A percentile compares a stretch with the other conserved stretches of the same genome.
Evolutionary conservation across 2,329 filamentous ascomycete species (phyloP).

Genomic region (Bipolaris oryzae): DNA sequence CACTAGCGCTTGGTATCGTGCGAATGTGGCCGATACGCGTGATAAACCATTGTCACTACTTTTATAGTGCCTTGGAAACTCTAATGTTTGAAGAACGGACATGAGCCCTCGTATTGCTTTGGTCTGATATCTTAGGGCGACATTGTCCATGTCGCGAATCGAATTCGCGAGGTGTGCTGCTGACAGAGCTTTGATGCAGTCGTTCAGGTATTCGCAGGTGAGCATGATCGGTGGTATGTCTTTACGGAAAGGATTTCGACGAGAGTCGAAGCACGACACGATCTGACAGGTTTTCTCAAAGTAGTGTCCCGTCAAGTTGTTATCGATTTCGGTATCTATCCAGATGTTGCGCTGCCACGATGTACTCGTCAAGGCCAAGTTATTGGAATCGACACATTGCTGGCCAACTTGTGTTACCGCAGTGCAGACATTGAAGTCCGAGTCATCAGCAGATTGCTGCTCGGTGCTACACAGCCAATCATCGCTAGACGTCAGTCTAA

Average conservation of each 20-base stretch:
- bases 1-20: neutral
- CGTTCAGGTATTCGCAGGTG: neutral
- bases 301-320: neutral
- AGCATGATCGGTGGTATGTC: neutral
- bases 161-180: neutral
- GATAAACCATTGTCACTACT: neutral
- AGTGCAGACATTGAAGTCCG: neutral
- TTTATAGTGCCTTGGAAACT: neutral
- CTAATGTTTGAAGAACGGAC: neutral
- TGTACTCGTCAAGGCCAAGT: neutral
- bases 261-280: neutral
- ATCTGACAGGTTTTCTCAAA: neutral
- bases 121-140: neutral
- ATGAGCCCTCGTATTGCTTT: neutral
- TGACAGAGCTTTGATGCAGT: constrained; percentile 1
- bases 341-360: neutral
- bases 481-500: neutral
- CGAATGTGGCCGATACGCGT: neutral
- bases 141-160: neutral
- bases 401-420: neutral
- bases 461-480: neutral
- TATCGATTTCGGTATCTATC: neutral
- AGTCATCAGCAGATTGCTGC: neutral
- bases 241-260: neutral
- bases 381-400: neutral